Base-by-base conservation (phyloP, 768 basidiomycete genomes). In the Solioccasus polychromus region DNA sequence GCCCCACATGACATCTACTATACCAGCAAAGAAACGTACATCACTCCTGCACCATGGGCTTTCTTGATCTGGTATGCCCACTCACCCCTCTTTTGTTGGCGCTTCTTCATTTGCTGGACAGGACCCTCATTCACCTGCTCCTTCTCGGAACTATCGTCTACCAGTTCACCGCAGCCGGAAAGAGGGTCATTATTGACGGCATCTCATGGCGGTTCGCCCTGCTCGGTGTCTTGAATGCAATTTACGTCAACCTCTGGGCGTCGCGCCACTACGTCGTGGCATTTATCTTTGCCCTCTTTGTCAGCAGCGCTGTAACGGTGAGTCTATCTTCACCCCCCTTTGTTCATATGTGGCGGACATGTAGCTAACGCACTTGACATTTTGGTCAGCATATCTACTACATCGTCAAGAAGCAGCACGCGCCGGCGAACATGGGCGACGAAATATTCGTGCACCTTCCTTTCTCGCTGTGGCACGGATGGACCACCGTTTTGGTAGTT, bases 391-490 rank as follows among this genome's bases (percentile, higher is more conserved):
- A 94, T 67, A 89, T 95, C 64, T 96, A 98, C 72, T 97, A 94
- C 63, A 72, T 89, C 47, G 85, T 97, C 62, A 94, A 95, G 77
- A 91, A 92, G 68, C 78, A 82, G 51, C 83, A 92, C 63, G 65
- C 75, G 22, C 69, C 88, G 22, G 75, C 86, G 57, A 77, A 62
- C 48, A 54, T 76, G 35, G 73, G 74, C 18, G 92, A 95, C 51
- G 93, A 96, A 67, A 64, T 94, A 51, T 93, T 95, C 50, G 77
- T 97, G 35, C 93, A 97, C 66, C 82, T 96, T 15, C 96, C 96
- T 3, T 97, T 98, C 79, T 93, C 89, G 2, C 82, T 97, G 38
- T 96, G 88, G 70, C 92, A 96, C 59, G 94, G 92, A 29, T 92
- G 89, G 88, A 88, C 84, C 10, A 90, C 89, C 43, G 82, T 92